Conservation (phyloP, 1,139 yeast genomes). For the Candida tropicalis region DNA sequence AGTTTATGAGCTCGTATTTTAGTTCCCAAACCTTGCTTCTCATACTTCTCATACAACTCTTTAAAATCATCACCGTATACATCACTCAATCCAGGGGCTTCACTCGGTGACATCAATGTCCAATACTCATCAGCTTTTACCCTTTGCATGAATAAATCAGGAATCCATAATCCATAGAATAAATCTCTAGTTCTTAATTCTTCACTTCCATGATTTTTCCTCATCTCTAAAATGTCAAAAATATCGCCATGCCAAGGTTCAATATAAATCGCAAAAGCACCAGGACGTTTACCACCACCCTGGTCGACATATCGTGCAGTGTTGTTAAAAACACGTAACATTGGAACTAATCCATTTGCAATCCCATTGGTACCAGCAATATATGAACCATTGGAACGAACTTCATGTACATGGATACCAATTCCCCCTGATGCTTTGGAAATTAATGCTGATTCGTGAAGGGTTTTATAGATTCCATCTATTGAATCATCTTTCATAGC, state of each 20-base stretch:
- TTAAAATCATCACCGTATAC: constrained; percentile 53
- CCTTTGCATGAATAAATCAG: constrained; percentile 59
- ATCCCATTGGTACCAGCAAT: constrained; percentile 58
- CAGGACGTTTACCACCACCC: constrained; percentile 65
- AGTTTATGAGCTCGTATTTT: constrained; percentile 52
- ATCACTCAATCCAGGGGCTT: constrained; percentile 54
- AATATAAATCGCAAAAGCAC: constrained; percentile 61
- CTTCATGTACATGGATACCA: constrained; percentile 58
- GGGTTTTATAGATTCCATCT: constrained; percentile 58
- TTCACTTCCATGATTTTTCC: constrained; percentile 61
- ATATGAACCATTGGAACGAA: constrained; percentile 52
- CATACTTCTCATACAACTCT: constrained; percentile 47
- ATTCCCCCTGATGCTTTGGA: constrained; percentile 64
- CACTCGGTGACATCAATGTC: constrained; percentile 59
- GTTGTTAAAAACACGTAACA: constrained; percentile 60
- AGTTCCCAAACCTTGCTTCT: constrained; percentile 41
- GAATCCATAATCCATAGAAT: constrained; percentile 61
- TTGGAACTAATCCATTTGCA: constrained; percentile 59
- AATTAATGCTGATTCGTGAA: constrained; percentile 56
- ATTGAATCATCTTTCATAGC: constrained; percentile 63
- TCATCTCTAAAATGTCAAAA: constrained; percentile 52
- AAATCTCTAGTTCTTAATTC: constrained; percentile 58
- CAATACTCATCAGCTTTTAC: constrained; percentile 52
- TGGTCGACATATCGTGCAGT: constrained; percentile 66
- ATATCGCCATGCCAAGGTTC: constrained; percentile 67